Conservation (phyloP, 805 yeast genomes). For the Grigorovia yakushimaensis region DNA sequence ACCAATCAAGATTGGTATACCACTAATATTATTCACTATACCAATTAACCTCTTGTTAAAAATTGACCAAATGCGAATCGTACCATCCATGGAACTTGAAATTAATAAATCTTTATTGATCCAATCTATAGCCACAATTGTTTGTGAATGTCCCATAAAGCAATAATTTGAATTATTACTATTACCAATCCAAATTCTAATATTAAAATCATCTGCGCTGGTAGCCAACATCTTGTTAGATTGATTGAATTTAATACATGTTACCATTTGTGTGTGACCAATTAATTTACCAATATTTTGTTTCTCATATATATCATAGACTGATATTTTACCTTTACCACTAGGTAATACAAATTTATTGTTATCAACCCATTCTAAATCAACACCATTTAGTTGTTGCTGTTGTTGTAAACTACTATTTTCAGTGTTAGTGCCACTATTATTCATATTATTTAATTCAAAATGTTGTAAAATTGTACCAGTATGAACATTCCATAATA, state of each 20-base stretch:
- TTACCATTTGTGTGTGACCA: slow-evolving; percentile 59
- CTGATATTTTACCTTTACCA: slow-evolving; percentile 40
- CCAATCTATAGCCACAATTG: slow-evolving; percentile 52
- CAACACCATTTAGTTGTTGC: slow-evolving; percentile 32
- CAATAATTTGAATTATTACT: slow-evolving; percentile 43
- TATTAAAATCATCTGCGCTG: slow-evolving; percentile 65
- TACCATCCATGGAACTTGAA: slow-evolving; percentile 62
- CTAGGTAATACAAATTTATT: slow-evolving; percentile 66
- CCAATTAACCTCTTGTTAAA: slow-evolving; percentile 15
- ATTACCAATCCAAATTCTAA: slow-evolving; percentile 69
- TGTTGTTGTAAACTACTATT: background rate
- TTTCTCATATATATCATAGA: slow-evolving; percentile 42
- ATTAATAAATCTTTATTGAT: slow-evolving; percentile 33
- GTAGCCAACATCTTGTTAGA: slow-evolving; percentile 51
- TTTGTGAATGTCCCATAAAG: slow-evolving; percentile 46
- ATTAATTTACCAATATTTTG: slow-evolving; percentile 41
- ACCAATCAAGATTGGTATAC: slow-evolving; percentile 47
- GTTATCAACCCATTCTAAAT: slow-evolving; percentile 66
- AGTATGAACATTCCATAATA: slow-evolving; percentile 57
- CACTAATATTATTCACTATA: slow-evolving; percentile 31
- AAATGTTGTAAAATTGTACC: slow-evolving; percentile 42
- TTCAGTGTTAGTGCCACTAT: slow-evolving; percentile 2
- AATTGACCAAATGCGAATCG: slow-evolving; percentile 59
- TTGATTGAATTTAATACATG: slow-evolving; percentile 45
- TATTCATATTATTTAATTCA: slow-evolving; percentile 24